These are phyloP conservation scores for Aspergillus melleus DNA, from an alignment of 2,329 filamentous ascomycete genomes.

Conservation along the genomic window DNA sequence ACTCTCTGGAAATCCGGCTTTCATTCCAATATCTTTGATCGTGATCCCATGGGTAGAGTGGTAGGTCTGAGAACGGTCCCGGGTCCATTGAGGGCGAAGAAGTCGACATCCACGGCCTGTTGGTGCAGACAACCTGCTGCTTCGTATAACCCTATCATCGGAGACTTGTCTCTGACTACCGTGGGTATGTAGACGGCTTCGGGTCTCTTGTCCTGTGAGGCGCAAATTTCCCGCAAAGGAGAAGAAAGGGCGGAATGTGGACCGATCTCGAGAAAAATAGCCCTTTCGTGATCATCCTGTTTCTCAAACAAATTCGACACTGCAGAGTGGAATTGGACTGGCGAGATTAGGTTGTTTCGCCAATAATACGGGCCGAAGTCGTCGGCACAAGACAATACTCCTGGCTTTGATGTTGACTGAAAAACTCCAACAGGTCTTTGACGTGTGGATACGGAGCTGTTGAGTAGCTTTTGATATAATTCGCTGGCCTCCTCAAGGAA, in stretches of 20 bases:
- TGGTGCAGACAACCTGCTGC: no score
- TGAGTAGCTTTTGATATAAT: background rate
- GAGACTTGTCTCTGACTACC: background rate
- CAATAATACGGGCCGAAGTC: background rate
- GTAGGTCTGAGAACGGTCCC: conserved; percentile 25
- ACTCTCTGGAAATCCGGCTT: conserved; percentile 21
- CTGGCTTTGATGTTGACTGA: no score
- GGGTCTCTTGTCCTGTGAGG: no score
- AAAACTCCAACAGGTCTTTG: no score
- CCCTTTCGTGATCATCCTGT: background rate
- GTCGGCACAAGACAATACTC: no score
- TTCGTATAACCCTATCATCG: background rate
- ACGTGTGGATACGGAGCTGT: background rate
- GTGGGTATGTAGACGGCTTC: background rate
- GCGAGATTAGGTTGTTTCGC: background rate
- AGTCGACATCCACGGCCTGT: background rate
- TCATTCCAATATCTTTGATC: conserved; percentile 27
- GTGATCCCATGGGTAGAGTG: conserved; percentile 30
- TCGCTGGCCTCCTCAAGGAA: no score
- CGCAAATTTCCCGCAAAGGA: background rate
- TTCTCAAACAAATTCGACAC: background rate
- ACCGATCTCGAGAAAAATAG: background rate
- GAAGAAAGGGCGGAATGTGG: background rate
- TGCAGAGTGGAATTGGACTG: background rate
- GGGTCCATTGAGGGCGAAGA: background rate